Percentiles rank a stretch among this genome's conserved stretches.
These are phyloP conservation scores for Paracamarosporium sp. DNA, from an alignment of 2,329 filamentous ascomycete species.

Conservation along the genomic window DNA sequence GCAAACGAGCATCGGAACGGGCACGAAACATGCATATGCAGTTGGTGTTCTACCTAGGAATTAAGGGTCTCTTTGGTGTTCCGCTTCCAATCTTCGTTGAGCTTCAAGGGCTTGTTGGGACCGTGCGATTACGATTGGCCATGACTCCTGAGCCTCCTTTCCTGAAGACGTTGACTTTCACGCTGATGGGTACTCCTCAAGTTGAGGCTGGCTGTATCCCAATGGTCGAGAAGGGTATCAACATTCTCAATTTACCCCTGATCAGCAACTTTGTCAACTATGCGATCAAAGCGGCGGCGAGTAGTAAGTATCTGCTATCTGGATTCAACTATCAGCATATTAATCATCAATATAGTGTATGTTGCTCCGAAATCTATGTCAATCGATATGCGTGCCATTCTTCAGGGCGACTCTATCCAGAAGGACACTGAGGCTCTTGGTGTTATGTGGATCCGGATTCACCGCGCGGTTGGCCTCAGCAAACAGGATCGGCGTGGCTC, in stretches of 20 bases:
- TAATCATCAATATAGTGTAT: constrained; percentile 65
- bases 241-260: constrained; percentile 87
- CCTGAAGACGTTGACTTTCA: constrained; percentile 89
- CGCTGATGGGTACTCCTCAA: constrained; percentile 91
- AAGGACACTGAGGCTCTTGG: constrained; percentile 88
- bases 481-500: constrained; percentile 88
- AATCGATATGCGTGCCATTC: constrained; percentile 86
- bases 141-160: constrained; percentile 92
- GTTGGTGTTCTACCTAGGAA: constrained; percentile 88
- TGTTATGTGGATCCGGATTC: constrained; percentile 90
- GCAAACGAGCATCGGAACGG: constrained; percentile 75
- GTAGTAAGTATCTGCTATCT: constrained; percentile 43
- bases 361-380: constrained; percentile 95
- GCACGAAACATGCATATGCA: constrained; percentile 98
- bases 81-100: constrained; percentile 89
- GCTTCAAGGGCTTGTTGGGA: constrained; percentile 88
- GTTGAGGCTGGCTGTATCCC: constrained; percentile 89
- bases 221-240: constrained; percentile 89
- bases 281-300: constrained; percentile 84
- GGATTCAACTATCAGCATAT: background rate
- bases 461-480: constrained; percentile 84
- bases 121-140: constrained; percentile 80
- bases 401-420: constrained; percentile 88
- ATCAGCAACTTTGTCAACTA: constrained; percentile 98
- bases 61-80: constrained; percentile 87